Percentiles rank a stretch among this genome's conserved stretches.
Conservation (phyloP, 2,329 filamentous ascomycete genomes). For the Lecanicillium sp. region DNA sequence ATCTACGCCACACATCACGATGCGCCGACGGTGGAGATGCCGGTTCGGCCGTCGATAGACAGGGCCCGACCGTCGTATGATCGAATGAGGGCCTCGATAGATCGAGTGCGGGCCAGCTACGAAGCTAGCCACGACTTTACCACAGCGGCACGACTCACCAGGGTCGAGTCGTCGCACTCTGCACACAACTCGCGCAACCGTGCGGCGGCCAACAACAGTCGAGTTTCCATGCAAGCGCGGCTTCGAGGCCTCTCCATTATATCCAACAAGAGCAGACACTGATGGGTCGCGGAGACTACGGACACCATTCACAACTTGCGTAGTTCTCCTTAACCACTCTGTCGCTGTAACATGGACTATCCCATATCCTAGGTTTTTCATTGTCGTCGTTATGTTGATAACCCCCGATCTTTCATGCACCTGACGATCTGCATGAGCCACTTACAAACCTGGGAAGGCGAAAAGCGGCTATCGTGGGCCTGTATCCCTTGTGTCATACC, state of each 20-base stretch:
- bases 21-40: slow-evolving; percentile 61
- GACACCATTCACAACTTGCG: too few relatives aligned
- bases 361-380: too few relatives aligned
- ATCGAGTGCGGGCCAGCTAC: slow-evolving; percentile 75
- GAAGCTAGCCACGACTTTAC: slow-evolving; percentile 89
- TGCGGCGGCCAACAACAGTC: slow-evolving; percentile 23
- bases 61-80: slow-evolving; percentile 80
- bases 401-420: slow-evolving; percentile 5
- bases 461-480: too few relatives aligned
- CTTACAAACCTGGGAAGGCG: too few relatives aligned
- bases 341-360: too few relatives aligned
- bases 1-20: slow-evolving; percentile 63
- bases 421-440: slow-evolving; percentile 44
- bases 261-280: too few relatives aligned
- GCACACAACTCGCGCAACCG: slow-evolving; percentile 40
- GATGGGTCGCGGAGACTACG: too few relatives aligned
- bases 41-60: slow-evolving; percentile 53
- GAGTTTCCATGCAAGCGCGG: slow-evolving; percentile 36
- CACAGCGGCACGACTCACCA: slow-evolving; percentile 74
- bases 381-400: slow-evolving; percentile 26
- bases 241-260: slow-evolving; percentile 24
- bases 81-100: slow-evolving; percentile 78
- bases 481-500: too few relatives aligned
- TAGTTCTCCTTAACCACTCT: too few relatives aligned
- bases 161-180: slow-evolving; percentile 76